These are phyloP conservation scores for Globisporangium carolinianum DNA, from an alignment of 352 stramenopile species.

Conservation along the genomic window DNA sequence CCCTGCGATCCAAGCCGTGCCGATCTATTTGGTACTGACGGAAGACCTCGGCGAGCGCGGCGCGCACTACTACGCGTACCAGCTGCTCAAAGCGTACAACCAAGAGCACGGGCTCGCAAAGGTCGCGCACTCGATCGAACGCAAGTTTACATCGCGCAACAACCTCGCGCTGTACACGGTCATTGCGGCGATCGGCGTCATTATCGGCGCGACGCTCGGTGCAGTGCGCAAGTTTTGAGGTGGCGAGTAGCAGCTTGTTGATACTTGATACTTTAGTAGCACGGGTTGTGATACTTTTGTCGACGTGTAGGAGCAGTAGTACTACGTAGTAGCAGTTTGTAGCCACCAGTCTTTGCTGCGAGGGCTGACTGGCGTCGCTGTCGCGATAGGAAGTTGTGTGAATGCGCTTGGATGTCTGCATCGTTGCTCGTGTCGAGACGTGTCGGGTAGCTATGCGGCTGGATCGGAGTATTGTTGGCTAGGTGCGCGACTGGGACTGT, in stretches of 20 bases:
- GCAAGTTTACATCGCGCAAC: slow-evolving; percentile 31
- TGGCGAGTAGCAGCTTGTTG: no score
- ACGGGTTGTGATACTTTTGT: no score
- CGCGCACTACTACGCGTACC: slow-evolving; percentile 85
- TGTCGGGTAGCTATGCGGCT: no score
- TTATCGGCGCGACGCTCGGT: slow-evolving; percentile 15
- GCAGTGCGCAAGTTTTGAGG: slow-evolving; percentile 12
- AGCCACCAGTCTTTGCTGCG: no score
- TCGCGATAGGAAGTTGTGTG: slow-evolving; percentile 8
- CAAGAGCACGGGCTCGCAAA: slow-evolving; percentile 26
- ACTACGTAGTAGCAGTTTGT: no score
- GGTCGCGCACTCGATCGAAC: slow-evolving; percentile 19
- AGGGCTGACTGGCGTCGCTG: no score
- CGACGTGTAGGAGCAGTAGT: no score
- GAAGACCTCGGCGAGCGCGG: slow-evolving; percentile 88
- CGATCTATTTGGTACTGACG: slow-evolving; percentile 87
- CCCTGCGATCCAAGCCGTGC: slow-evolving; percentile 60
- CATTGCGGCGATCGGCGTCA: slow-evolving; percentile 30
- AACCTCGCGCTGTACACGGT: slow-evolving; percentile 38
- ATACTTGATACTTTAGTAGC: no score
- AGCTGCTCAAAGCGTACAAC: slow-evolving; percentile 64
- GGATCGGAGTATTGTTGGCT: neutral
- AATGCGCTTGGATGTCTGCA: slow-evolving; percentile 13
- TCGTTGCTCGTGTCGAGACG: neutral
- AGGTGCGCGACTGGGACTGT: neutral